These are phyloP conservation scores for Candida sphagnicola DNA, from an alignment of 805 yeast genomes.

Conservation along the genomic window DNA sequence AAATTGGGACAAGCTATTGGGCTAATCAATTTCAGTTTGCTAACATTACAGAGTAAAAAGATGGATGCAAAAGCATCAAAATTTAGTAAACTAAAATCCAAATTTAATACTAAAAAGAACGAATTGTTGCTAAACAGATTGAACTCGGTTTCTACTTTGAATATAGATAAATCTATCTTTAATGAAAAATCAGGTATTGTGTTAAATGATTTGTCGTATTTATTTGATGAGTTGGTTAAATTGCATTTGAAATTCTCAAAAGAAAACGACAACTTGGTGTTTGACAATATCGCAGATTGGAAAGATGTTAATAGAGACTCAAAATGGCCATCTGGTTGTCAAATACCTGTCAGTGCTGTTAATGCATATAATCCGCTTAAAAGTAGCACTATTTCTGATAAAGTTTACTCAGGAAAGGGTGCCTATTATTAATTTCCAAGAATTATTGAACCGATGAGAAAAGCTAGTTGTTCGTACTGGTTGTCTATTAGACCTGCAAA, in stretches of 20 bases:
- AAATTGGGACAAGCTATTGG: slow-evolving; percentile 47
- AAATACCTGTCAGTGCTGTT: slow-evolving; percentile 29
- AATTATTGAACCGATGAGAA: too few relatives aligned
- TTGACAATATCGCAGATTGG: slow-evolving; percentile 34
- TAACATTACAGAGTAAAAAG: slow-evolving; percentile 33
- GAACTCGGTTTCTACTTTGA: slow-evolving; percentile 30
- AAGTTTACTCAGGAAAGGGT: slow-evolving; percentile 8
- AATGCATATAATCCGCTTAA: slow-evolving; percentile 19
- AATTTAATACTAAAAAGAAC: slow-evolving; percentile 26
- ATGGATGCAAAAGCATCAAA: slow-evolving; percentile 12
- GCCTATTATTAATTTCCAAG: slow-evolving; percentile 8
- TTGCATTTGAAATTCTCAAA: slow-evolving; percentile 39
- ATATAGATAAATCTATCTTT: slow-evolving; percentile 33
- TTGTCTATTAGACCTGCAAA: too few relatives aligned
- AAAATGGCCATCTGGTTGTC: slow-evolving; percentile 41
- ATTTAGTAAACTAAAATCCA: slow-evolving; percentile 19
- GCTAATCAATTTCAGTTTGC: slow-evolving; percentile 32
- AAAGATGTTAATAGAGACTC: slow-evolving; percentile 31
- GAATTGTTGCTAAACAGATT: slow-evolving; percentile 27
- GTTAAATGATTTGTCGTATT: slow-evolving; percentile 30
- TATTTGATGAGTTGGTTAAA: slow-evolving; percentile 39
- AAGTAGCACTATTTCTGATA: not conserved
- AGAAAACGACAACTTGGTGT: slow-evolving; percentile 38
- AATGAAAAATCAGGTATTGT: slow-evolving; percentile 30
- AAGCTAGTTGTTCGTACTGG: too few relatives aligned